Percentiles rank a stretch among this genome's conserved stretches.
Conservation (phyloP, 352 stramenopile genomes). For the Pythium chondricola region DNA sequence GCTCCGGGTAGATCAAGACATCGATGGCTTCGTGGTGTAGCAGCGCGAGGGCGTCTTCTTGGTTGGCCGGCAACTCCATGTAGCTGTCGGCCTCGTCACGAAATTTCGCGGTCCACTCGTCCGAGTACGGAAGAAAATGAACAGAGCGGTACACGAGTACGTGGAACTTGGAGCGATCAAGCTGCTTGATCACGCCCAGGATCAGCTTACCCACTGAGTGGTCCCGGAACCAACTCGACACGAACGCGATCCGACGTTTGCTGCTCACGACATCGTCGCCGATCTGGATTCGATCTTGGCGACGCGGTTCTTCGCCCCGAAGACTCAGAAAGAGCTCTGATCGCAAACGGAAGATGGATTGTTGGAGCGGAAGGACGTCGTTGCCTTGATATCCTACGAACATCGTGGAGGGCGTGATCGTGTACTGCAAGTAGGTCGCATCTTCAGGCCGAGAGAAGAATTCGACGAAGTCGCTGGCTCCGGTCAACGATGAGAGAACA, state of each 20-base stretch:
- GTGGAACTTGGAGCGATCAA: constrained; percentile 48
- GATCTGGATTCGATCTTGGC: neutral
- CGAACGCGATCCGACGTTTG: constrained; percentile 34
- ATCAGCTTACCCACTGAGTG: constrained; percentile 67
- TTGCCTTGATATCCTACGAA: constrained; percentile 54
- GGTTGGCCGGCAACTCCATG: constrained; percentile 28
- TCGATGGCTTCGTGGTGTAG: constrained; percentile 55
- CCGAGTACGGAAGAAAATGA: constrained; percentile 38
- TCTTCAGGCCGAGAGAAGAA: constrained; percentile 23
- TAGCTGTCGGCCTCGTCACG: constrained; percentile 36
- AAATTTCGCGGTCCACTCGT: constrained; percentile 44
- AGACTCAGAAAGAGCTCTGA: constrained; percentile 29
- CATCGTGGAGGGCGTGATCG: constrained; percentile 61
- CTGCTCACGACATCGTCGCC: too few species aligned
- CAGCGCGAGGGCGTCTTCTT: constrained; percentile 28
- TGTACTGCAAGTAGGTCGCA: constrained; percentile 39
- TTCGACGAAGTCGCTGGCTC: neutral
- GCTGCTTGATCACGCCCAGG: constrained; percentile 37
- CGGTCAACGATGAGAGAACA: constrained; percentile 15
- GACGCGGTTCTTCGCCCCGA: neutral
- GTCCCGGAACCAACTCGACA: constrained; percentile 58
- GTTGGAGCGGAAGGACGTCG: constrained; percentile 17
- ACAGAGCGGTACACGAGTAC: constrained; percentile 44
- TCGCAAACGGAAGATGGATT: constrained; percentile 26
- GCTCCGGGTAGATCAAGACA: constrained; percentile 72